Evolutionary conservation across 306 rosid genomes (phyloP).

Genomic region (Oemleria cerasiformis): DNA sequence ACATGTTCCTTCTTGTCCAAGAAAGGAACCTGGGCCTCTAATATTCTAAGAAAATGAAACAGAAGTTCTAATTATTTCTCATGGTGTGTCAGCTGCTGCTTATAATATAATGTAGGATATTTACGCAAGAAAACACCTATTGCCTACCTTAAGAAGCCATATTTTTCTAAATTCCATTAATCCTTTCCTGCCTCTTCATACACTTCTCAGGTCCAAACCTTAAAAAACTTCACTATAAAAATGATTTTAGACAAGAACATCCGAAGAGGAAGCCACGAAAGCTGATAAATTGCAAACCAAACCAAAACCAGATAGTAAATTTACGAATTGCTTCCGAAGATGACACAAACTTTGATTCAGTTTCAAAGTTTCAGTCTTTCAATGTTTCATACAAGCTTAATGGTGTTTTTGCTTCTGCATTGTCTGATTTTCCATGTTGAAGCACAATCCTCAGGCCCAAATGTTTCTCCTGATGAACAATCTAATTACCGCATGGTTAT

Average conservation of each 20-base stretch:
- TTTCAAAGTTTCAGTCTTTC: constrained; percentile 13
- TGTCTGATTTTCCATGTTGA: constrained; percentile 37
- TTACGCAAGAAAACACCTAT: constrained; percentile 19
- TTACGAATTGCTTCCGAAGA: constrained; percentile 32
- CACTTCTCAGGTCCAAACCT: constrained; percentile 28
- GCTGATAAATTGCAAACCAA: constrained; percentile 15
- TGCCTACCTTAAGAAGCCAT: constrained; percentile 28
- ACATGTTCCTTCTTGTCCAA: constrained; percentile 24
- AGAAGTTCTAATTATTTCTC: neutral
- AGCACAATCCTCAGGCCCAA: constrained; percentile 31
- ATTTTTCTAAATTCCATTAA: constrained; percentile 13
- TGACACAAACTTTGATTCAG: constrained; percentile 8
- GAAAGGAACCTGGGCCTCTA: neutral
- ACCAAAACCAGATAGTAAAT: neutral
- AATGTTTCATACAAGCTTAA: constrained; percentile 34
- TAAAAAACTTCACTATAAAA: neutral
- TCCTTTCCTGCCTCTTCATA: constrained; percentile 30
- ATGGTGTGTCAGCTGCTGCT: neutral
- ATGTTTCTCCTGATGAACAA: constrained; percentile 9
- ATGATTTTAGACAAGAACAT: constrained; percentile 27
- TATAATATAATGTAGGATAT: neutral
- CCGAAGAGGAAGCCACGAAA: constrained; percentile 41
- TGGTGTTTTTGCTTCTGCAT: constrained; percentile 33
- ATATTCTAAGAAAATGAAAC: neutral
- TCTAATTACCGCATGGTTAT: constrained; percentile 47